A percentile compares a stretch with the other conserved stretches of the same genome.
Conservation (phyloP, 345 rosid genomes). For the Gossypium anomalum region DNA sequence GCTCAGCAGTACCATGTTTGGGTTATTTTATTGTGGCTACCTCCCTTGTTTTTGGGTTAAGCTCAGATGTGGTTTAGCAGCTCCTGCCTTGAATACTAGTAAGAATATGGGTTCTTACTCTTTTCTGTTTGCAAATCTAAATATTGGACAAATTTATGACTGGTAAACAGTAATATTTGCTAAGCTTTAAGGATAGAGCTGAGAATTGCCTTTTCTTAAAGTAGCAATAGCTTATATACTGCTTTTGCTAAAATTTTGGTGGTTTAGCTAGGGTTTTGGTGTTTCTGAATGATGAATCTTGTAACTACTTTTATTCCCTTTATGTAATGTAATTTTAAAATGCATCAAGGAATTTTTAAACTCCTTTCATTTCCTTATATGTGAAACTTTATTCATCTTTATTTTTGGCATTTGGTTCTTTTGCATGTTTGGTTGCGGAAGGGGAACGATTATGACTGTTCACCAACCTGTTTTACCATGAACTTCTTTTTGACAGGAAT, state of each 20-base stretch:
- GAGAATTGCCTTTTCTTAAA: neutral
- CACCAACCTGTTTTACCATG: slow-evolving; percentile 18
- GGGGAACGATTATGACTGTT: neutral
- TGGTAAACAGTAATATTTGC: neutral
- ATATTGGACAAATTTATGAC: neutral
- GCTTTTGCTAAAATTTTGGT: neutral
- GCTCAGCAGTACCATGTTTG: slow-evolving; percentile 40
- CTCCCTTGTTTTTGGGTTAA: slow-evolving; percentile 96
- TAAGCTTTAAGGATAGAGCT: neutral
- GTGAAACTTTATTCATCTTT: neutral
- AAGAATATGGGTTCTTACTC: slow-evolving; percentile 31
- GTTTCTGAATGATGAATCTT: neutral
- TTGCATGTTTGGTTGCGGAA: neutral
- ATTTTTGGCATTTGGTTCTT: neutral
- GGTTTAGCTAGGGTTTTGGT: neutral
- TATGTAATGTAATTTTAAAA: neutral
- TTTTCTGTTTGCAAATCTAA: slow-evolving; percentile 1
- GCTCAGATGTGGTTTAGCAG: slow-evolving; percentile 83
- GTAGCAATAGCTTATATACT: neutral
- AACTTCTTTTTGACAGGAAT: slow-evolving; percentile 48
- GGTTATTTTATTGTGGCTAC: slow-evolving; percentile 85
- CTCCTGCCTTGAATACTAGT: slow-evolving; percentile 67
- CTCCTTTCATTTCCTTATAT: neutral
- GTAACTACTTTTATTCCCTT: neutral
- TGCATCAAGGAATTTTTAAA: neutral